Percentiles rank a stretch among this genome's conserved stretches.
Evolutionary conservation across 2,329 filamentous ascomycete species (phyloP).

Genomic region (Claviceps sorghi): DNA sequence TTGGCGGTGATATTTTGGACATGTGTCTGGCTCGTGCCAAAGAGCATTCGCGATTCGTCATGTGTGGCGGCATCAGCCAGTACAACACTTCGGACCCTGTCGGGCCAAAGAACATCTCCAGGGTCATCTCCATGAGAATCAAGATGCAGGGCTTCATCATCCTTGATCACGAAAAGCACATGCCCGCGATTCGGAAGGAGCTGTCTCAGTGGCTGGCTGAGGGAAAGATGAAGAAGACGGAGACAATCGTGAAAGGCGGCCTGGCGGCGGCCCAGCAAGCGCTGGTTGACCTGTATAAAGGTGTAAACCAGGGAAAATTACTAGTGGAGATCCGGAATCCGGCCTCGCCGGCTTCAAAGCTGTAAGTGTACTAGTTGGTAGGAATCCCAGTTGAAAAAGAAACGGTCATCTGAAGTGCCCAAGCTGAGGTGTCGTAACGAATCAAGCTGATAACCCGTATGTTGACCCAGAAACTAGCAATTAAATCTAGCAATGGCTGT

Average conservation of each 20-base stretch:
- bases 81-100: constrained; percentile 46
- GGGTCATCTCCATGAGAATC: constrained; percentile 39
- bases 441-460: too few species aligned
- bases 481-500: too few species aligned
- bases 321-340: constrained; percentile 36
- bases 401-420: too few species aligned
- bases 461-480: too few species aligned
- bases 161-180: constrained; percentile 49
- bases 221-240: constrained; percentile 57
- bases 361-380: constrained; percentile 6
- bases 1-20: constrained; percentile 58
- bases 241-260: constrained; percentile 58
- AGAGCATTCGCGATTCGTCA: constrained; percentile 48
- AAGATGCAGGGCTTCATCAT: constrained; percentile 61
- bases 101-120: constrained; percentile 41
- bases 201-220: constrained; percentile 53
- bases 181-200: constrained; percentile 41
- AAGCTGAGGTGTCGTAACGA: too few species aligned
- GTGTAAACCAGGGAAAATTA: constrained; percentile 56
- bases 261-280: constrained; percentile 47
- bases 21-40: constrained; percentile 50
- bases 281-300: constrained; percentile 49
- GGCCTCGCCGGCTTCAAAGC: constrained; percentile 8
- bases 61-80: constrained; percentile 56
- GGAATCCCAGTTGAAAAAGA: too few species aligned